Base-by-base conservation (phyloP, 2,329 filamentous ascomycete genomes). In the Bertia moriformis region DNA sequence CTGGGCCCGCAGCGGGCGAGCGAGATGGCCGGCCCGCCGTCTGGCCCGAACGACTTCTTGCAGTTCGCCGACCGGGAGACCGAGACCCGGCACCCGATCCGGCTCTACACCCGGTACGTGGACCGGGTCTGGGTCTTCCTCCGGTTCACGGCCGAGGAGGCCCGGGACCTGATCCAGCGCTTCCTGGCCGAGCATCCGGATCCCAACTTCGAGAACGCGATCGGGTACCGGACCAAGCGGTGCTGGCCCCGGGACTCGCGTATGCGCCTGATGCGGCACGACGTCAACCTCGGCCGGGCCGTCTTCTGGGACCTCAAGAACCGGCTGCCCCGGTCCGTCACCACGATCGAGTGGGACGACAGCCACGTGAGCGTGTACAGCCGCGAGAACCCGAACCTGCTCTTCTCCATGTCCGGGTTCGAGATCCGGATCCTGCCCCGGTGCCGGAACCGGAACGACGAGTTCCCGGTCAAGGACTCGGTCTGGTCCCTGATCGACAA, bases 291-390 rank as follows among this genome's bases (percentile, higher is more conserved):
- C 32, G 91, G 93, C 32, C 81, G 93, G 43, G 93, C 93, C 42
- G 91, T 95, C 2, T 98, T 98, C 65, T 98, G 91, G 91, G 89
- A 98, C 55, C 62, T 98, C 57, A 96, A 98, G 71, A 98, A 98
- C 58, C 78, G 91, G 29, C 67, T 98, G 41, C 93, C 91, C 18
- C 76, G 91, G 48, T 95, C 88, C 2, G 78, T 98, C 35, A 98
- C 91, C 1, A 98, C 91, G 0, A 93, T 98, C 42, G 91, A 98
- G 47, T 98, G 91, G 91, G 91, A 98, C 49, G 91, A 98, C 56
- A 96, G 91, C 0, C 98, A 96, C 53, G 83, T 87, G 18, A 96
- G 88, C 50, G 91, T 98, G 7, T 98, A 98, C 68, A 96, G 89
- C 57, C 77, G 86, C 47, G 91, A 98, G 61, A 98, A 98, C 54